Evolutionary conservation across 768 basidiomycete genomes (phyloP), one percentile per base, ranked within the genome.

Genomic region (Trametes sanguinea): DNA sequence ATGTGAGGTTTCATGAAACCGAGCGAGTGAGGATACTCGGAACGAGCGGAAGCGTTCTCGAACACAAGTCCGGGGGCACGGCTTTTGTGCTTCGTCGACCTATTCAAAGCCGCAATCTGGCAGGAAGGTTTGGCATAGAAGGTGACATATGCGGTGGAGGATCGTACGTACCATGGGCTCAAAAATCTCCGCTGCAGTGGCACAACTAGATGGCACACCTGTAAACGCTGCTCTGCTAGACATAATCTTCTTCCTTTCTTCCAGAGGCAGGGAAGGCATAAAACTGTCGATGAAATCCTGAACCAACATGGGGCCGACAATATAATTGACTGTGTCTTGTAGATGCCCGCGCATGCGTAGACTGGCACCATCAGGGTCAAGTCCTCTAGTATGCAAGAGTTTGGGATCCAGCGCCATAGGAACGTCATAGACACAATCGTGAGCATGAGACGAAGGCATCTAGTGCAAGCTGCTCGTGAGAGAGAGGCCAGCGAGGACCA

Each of bases 1-100:
- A 62, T 51, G 29, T 57, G 55, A 5, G 61, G 55, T 14, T 46
- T 51, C 42, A 30, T 52, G n/a, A 16, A 50, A 6, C 54, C 54
- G 14, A 22, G 54, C 8, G 16, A n/a, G 7, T n/a, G 33, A 7
- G 45, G 33, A 7, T 10, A 3, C 17, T 30, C 42, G 4, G 27
- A 43, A 17, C 43, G 51, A 2, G 27, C 32, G 16, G 40, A 55
- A 2, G 54, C 54, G 43, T 55, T 55, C 54, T 45, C 43, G 30
- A 55, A 55, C 9, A 55, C 14, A 1, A 55, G 30, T 2, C 54
- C 54, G 4, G 54, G 54, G 1, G 54, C 54, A 10, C 54, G 54
- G 9, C 54, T 45, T 27, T 45, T 55, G 17, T 45, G 43, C 11
- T 32, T 45, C 13, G 43, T 45, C 17, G 42, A 30, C 54, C 8